phyloP scores from a whole-genome alignment of 768 basidiomycete genomes.

The Macrolepiota dolichaula region DNA sequence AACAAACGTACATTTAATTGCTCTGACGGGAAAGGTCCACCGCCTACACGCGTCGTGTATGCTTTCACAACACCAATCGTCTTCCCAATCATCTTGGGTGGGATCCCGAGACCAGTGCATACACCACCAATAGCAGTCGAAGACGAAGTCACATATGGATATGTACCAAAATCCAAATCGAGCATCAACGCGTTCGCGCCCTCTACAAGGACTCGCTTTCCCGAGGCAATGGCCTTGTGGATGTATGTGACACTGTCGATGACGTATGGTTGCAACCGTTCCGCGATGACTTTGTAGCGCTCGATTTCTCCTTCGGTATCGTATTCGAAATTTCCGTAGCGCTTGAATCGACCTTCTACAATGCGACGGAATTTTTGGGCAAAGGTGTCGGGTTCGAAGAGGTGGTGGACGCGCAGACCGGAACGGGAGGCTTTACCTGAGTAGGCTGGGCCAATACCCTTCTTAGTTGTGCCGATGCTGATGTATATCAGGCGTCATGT shows the following conservation, averaged over 20 bases:
- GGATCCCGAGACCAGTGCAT: constrained; percentile 96
- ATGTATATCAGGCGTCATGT: constrained; percentile 3
- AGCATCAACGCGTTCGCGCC: constrained; percentile 99
- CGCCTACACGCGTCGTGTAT: constrained; percentile 98
- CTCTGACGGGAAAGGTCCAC: constrained; percentile 97
- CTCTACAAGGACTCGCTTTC: constrained; percentile 87
- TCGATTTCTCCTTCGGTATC: constrained; percentile 96
- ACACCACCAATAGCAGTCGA: constrained; percentile 93
- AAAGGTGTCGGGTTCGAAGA: constrained; percentile 85
- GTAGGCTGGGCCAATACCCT: constrained; percentile 98
- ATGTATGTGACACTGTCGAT: constrained; percentile 85
- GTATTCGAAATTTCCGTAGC: constrained; percentile 97
- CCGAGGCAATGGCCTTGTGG: constrained; percentile 70
- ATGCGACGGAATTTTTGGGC: constrained; percentile 90
- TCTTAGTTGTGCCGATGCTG: constrained; percentile 97
- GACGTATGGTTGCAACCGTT: constrained; percentile 83
- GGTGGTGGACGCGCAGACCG: constrained; percentile 92
- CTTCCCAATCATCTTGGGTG: constrained; percentile 83
- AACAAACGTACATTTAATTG: constrained; percentile 70
- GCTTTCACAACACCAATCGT: constrained; percentile 95
- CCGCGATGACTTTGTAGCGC: constrained; percentile 87
- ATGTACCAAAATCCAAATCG: constrained; percentile 96
- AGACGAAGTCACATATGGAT: constrained; percentile 96
- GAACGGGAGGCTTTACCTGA: constrained; percentile 96
- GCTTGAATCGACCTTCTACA: constrained; percentile 96